phyloP scores from a whole-genome alignment of 306 rosid genomes.

The Prunus mume region DNA sequence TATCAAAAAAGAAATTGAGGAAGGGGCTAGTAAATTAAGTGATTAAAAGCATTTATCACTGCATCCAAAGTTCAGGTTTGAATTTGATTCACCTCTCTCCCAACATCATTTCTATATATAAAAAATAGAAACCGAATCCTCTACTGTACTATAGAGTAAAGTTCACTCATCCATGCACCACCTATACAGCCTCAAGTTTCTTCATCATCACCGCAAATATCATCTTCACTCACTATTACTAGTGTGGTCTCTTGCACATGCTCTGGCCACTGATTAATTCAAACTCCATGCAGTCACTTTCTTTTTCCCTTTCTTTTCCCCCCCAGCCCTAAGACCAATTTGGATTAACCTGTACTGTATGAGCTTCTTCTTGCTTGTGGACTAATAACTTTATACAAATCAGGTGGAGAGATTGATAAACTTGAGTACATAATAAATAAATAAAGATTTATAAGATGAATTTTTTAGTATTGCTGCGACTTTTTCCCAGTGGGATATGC shows the following conservation, averaged over 20 bases:
- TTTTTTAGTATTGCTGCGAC: conserved; percentile 7
- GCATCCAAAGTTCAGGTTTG: no score
- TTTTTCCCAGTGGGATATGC: conserved; percentile 2
- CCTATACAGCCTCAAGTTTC: neutral
- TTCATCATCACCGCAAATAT: neutral
- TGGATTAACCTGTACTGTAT: no score
- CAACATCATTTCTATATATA: fast-evolving
- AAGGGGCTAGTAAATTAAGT: fast-evolving
- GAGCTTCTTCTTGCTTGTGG: no score
- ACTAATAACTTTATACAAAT: no score
- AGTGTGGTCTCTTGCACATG: conserved; percentile 6
- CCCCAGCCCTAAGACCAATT: no score
- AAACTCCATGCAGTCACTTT: neutral
- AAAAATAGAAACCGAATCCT: neutral
- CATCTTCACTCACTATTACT: neutral
- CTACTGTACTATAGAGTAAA: neutral
- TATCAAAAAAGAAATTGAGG: no score
- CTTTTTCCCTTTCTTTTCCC: neutral
- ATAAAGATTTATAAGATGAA: neutral
- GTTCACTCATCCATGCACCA: neutral
- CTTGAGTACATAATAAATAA: no score
- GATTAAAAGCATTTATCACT: no score
- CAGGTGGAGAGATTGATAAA: no score
- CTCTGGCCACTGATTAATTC: neutral
- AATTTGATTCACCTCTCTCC: no score